Conservation (phyloP, 192 early-diverging fungal species). For the Dimargaris verticillata region DNA sequence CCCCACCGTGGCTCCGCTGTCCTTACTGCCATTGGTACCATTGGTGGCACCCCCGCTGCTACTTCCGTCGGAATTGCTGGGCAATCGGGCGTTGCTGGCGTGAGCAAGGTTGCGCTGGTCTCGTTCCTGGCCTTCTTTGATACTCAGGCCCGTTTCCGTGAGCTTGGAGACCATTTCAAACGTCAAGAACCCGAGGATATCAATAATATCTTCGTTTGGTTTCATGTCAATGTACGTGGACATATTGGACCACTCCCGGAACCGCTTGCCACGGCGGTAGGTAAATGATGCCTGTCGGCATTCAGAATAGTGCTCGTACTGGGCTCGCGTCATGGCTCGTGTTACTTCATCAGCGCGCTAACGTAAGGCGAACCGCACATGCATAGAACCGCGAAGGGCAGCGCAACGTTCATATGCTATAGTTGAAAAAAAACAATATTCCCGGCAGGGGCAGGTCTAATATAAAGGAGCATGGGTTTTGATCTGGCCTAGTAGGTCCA, state of each 20-base stretch:
- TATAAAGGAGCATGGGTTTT: no score
- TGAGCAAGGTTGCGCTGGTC: slow-evolving; percentile 12
- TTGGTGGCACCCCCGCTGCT: slow-evolving; percentile 17
- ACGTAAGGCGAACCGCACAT: no score
- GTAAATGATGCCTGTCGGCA: slow-evolving; percentile 97
- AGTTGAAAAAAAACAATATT: no score
- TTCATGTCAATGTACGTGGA: slow-evolving; percentile 71
- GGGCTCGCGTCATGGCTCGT: slow-evolving; percentile 86
- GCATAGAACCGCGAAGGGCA: no score
- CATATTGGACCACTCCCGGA: slow-evolving; percentile 93
- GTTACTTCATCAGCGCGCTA: slow-evolving; percentile 85
- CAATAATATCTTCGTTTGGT: slow-evolving; percentile 85
- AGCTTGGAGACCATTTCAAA: slow-evolving; percentile 87
- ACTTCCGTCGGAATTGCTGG: slow-evolving; percentile 14
- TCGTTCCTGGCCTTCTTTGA: slow-evolving; percentile 46
- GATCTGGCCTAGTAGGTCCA: no score
- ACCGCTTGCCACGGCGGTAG: slow-evolving; percentile 82
- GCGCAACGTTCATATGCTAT: no score
- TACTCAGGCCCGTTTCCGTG: slow-evolving; percentile 72
- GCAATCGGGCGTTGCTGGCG: slow-evolving; percentile 4
- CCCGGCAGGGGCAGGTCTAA: no score
- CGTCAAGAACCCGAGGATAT: slow-evolving; percentile 88
- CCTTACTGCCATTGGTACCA: slow-evolving; percentile 10
- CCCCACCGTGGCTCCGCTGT: slow-evolving; percentile 19
- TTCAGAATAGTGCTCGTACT: slow-evolving; percentile 97